Percentiles rank a stretch among this genome's conserved stretches.
These are phyloP conservation scores for Dipteronia dyeriana DNA, from an alignment of 345 rosid genomes.

Conservation along the genomic window DNA sequence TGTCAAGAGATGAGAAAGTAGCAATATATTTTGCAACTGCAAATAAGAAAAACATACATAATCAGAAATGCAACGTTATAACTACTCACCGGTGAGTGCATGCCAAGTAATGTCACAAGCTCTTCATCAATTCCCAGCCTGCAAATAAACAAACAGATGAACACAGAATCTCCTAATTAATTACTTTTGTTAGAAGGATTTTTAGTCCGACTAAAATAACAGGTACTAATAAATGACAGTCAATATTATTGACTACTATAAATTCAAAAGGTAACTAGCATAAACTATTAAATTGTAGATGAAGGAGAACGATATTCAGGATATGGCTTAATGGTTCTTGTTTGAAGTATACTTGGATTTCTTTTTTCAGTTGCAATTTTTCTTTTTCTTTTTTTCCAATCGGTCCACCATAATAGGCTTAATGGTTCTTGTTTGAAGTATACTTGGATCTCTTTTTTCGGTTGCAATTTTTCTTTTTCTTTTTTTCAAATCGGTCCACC, in stretches of 20 bases:
- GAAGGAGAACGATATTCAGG: too few relatives aligned
- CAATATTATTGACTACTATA: not conserved
- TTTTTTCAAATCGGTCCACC: not conserved
- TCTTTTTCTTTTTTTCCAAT: too few relatives aligned
- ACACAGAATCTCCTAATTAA: conserved; percentile 17
- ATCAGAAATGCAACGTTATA: too few relatives aligned
- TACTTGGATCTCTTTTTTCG: not conserved
- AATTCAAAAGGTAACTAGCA: not conserved
- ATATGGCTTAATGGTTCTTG: not conserved
- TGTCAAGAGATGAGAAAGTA: not conserved
- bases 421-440: not conserved
- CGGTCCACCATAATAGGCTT: not conserved
- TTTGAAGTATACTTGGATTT: not conserved
- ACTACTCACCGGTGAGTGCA: conserved; percentile 66
- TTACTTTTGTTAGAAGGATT: not conserved
- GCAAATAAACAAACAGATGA: conserved; percentile 24
- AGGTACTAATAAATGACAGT: not conserved
- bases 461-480: not conserved
- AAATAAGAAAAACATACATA: too few relatives aligned
- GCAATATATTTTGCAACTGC: not conserved
- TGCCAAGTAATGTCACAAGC: conserved; percentile 86
- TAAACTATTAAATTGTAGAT: not conserved
- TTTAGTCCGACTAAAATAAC: not conserved
- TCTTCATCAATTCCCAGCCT: conserved; percentile 98
- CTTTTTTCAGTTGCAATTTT: not conserved